Evolutionary conservation across 768 basidiomycete species (phyloP), one percentile per base, ranked within the genome.

Genomic region (Hygrocybe coccinea): DNA sequence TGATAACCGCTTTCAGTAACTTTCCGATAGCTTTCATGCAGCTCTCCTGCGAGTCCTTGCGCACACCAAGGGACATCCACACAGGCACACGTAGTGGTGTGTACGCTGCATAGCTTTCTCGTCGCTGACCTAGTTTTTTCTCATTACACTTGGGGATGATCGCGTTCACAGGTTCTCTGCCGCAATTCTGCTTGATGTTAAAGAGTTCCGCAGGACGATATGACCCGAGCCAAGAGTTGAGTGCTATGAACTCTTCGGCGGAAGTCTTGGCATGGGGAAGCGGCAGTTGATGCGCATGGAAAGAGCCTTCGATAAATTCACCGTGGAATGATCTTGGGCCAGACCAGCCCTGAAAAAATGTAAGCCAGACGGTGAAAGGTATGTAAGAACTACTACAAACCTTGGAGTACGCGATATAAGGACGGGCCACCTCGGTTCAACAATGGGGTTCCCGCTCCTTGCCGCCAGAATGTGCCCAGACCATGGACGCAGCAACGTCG

Each of bases 341-440:
- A 5, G 83, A 76, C 75, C 80, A 84, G 22, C 91, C 87, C 50
- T 52, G 19, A 14, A 25, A 24, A 35, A 3, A 5, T 2, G 8
- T 50, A 35, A 50, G n/a, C 33, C n/a, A 24, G n/a, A 22, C 9
- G 11, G 6, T 7, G 24, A 14, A 10, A 33, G 15, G 5, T 17
- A 5, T 21, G 3, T 2, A 25, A 47, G 22, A 22, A 2, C 15
- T 10, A 22, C 17, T 2, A 52, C 34, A 3, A 37, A 52, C 50
- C 71, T 95, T 95, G 91, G 91, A 1, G 90, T 90, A 43, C 92
- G 83, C 44, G 95, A 78, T 63, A 94, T 80, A 59, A 97, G 74
- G 66, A 94, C 79, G 3, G 93, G 93, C 90, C 90, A 95, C 41
- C 89, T 80, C n/a, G 93, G 93, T 74, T 94, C 94, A 50, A 84